phyloP scores from a whole-genome alignment of 108 stramenopile genomes.

The Skeletonema marinoi region DNA sequence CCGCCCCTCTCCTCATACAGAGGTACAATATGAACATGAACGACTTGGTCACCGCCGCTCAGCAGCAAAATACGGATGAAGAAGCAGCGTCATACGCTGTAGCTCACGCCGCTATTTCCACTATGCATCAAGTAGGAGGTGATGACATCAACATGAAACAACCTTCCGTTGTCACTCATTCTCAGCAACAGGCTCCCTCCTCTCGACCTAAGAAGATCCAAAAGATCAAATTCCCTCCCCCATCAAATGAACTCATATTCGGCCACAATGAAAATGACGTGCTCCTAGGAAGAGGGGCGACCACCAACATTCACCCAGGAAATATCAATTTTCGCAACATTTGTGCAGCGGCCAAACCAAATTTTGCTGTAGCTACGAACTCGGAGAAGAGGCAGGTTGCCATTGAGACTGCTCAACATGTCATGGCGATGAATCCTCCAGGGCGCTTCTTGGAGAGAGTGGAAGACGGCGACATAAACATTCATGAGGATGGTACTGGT shows the following conservation, averaged over 20 bases:
- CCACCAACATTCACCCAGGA: slow-evolving; percentile 69
- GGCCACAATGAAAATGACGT: slow-evolving; percentile 53
- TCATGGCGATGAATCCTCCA: slow-evolving; percentile 28
- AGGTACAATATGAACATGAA: background rate
- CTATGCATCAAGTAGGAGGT: background rate
- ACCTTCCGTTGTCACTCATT: background rate
- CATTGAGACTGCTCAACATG: slow-evolving; percentile 51
- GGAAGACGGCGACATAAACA: background rate
- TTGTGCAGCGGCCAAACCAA: slow-evolving; percentile 62
- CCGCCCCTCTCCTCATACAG: no score
- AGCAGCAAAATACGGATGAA: background rate
- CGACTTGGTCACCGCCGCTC: background rate
- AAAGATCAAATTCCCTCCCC: slow-evolving; percentile 17
- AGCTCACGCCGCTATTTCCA: background rate
- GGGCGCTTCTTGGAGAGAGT: slow-evolving; percentile 63
- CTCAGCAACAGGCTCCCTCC: background rate
- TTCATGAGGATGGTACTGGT: background rate
- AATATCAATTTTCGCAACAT: slow-evolving; percentile 64
- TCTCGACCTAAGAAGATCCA: background rate
- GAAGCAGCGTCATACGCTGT: background rate
- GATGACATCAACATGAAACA: background rate
- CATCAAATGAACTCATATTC: slow-evolving; percentile 17
- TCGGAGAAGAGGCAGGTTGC: slow-evolving; percentile 67
- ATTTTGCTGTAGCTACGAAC: slow-evolving; percentile 68
- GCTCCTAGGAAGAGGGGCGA: slow-evolving; percentile 70